Base-by-base conservation (phyloP, 805 yeast genomes). In the Millerozyma miso region DNA sequence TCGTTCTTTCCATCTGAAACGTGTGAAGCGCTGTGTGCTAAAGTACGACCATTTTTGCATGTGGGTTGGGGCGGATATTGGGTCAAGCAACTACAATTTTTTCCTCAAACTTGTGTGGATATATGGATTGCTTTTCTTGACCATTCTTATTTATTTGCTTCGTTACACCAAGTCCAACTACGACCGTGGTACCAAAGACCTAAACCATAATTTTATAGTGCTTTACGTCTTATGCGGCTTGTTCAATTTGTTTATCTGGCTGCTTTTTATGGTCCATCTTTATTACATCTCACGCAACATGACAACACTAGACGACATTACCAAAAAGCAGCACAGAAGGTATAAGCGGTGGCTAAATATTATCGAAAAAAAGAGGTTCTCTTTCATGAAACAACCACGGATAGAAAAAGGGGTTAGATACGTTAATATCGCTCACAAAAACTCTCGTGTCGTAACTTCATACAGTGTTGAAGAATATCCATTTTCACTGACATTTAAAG, bases 21-120 rank as follows among this genome's bases (percentile, higher is more conserved):
- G 74, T 38, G 40, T 65, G 40, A 73, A 71, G 2, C 55, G 61
- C 18, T 88, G 95, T 55, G 79, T 89, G 0, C 80, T 86, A 0
- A 71, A 75, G 44, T 84, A 86, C 70, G 98, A 90, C 61, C 98
- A 90, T 59, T 83, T 73, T 54, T 90, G 98, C 58, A 55, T 79
- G 0, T 88, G 88, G 83, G 61, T 91, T 0, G 95, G 95, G 1
- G 58, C 73, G 0, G 77, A 80, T 3, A 77, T 90, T 35, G 97
- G 96, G 0, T 74, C 76, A 45, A 59, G 65, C 32, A 90, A 91
- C 60, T 79, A 80, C 56, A 56, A 74, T 39, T 62, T 69, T 20
- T 89, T 89, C 53, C 40, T 81, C 3, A 80, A 77, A 47, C 82
- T 74, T 52, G 53, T 74, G 26, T 34, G 69, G 4, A 65, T 68